A percentile compares a stretch with the other conserved stretches of the same genome.
Conservation (phyloP, 768 basidiomycete genomes). For the Gymnopilus junonius region DNA sequence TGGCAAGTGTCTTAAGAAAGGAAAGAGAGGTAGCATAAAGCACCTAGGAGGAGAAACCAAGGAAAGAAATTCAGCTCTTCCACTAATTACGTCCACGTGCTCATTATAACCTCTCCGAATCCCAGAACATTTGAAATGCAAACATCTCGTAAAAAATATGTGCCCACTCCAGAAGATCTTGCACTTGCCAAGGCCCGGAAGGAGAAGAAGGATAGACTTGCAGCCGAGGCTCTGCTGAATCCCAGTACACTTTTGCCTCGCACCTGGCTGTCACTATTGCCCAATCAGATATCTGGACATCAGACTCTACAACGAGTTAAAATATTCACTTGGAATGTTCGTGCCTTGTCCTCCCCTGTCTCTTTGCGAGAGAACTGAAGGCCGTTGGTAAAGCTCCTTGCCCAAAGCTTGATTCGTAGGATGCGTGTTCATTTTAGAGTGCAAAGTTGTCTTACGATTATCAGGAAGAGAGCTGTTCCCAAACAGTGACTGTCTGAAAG, state of each 20-base stretch:
- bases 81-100: neutral
- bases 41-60: neutral
- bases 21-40: slow-evolving; percentile 42
- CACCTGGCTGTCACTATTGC: slow-evolving; percentile 42
- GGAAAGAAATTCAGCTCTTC: neutral
- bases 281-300: slow-evolving; percentile 15
- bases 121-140: neutral
- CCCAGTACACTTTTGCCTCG: slow-evolving; percentile 32
- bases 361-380: slow-evolving; percentile 16
- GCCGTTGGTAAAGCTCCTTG: slow-evolving; percentile 57
- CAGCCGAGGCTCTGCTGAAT: slow-evolving; percentile 20
- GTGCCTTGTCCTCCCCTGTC: slow-evolving; percentile 35
- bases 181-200: slow-evolving; percentile 58
- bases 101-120: slow-evolving; percentile 1
- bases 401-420: slow-evolving; percentile 81
- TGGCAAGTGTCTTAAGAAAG: slow-evolving; percentile 27
- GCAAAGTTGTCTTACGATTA: neutral
- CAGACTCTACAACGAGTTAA: slow-evolving; percentile 43
- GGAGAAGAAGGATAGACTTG: slow-evolving; percentile 42
- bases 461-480: slow-evolving; percentile 83
- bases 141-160: slow-evolving; percentile 1
- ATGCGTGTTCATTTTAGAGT: neutral
- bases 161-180: slow-evolving; percentile 57
- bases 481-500: slow-evolving; percentile 83
- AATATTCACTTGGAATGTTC: slow-evolving; percentile 84